A percentile compares a stretch with the other conserved stretches of the same genome.
These are phyloP conservation scores for Lactarius vividus DNA, from an alignment of 768 basidiomycete species.

Conservation along the genomic window DNA sequence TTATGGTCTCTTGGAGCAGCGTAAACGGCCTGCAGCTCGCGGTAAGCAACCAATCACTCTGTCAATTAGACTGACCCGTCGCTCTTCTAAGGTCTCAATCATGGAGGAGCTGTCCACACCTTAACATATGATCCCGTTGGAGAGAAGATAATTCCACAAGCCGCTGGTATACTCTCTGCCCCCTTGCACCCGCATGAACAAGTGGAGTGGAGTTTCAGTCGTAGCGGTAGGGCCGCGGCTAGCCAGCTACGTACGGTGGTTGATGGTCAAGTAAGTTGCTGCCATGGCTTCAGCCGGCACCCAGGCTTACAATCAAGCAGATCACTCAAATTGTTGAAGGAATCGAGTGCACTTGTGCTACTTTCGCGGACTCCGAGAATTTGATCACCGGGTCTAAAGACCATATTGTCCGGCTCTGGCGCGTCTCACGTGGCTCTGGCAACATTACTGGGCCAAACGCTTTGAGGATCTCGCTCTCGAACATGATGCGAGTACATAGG, in stretches of 20 bases:
- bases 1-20: conserved; percentile 62
- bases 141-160: conserved; percentile 60
- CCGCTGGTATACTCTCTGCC: conserved; percentile 52
- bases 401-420: conserved; percentile 84
- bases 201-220: conserved; percentile 59
- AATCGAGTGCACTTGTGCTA: conserved; percentile 66
- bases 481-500: conserved; percentile 80
- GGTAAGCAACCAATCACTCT: conserved; percentile 38
- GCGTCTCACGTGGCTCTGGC: conserved; percentile 43
- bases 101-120: conserved; percentile 44
- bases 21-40: conserved; percentile 47
- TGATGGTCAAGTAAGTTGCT: conserved; percentile 54
- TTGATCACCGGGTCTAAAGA: conserved; percentile 81
- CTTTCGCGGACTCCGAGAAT: conserved; percentile 69
- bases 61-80: not conserved
- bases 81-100: conserved; percentile 45
- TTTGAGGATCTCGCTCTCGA: conserved; percentile 44
- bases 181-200: conserved; percentile 66
- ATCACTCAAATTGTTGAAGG: conserved; percentile 76
- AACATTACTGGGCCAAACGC: conserved; percentile 26
- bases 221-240: conserved; percentile 37
- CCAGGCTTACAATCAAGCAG: conserved; percentile 37
- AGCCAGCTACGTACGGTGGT: conserved; percentile 60
- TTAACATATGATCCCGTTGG: conserved; percentile 58
- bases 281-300: conserved; percentile 7